Base-by-base conservation (phyloP, 2,329 filamentous ascomycete species). In the Periglandula ipomoeae region DNA sequence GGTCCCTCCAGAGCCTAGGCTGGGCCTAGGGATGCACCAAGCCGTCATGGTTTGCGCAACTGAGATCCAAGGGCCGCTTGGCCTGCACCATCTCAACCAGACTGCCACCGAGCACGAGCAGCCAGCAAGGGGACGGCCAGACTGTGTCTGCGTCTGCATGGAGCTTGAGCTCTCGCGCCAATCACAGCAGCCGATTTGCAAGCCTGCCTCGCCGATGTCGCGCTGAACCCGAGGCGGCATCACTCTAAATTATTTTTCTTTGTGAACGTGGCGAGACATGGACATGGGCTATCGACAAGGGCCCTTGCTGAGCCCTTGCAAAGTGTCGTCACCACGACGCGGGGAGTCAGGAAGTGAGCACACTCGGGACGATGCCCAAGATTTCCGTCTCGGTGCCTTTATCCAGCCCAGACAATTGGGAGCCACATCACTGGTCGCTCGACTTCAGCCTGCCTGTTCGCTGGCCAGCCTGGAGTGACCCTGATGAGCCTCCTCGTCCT, bases 141-240 rank as follows among this genome's bases (percentile, higher is more conserved):
- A n/a, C 7, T 19, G 41, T 27, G n/a, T 23, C 11, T 19, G 19
- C n/a, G 13, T 11, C 13, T 4, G 24, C n/a, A 15, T 13, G 7
- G n/a, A n/a, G n/a, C n/a, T n/a, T n/a, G n/a, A n/a, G n/a, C n/a
- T n/a, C 9, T 26, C 11, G 43, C 52, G 53, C 63, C 62, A 66
- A 66, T 65, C 61, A 65, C 10, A 46, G 45, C 44, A 39, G 47
- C 38, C 26, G 32, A 56, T 60, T 63, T 64, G 59, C 56, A 63
- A 60, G 54, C 56, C 53, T 51, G 47, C 44, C 45, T 42, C 50
- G 55, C 61, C 62, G 61, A 64, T 65, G 58, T 65, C 61, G 61
- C 61, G 54, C 58, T 53, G 52, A 40, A n/a, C 17, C 24, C 15
- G 47, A 44, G 10, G 27, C 40, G 22, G 8, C 15, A 17, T 27